Conservation (phyloP, 2,329 filamentous ascomycete species). For the Venturia pyrina region DNA sequence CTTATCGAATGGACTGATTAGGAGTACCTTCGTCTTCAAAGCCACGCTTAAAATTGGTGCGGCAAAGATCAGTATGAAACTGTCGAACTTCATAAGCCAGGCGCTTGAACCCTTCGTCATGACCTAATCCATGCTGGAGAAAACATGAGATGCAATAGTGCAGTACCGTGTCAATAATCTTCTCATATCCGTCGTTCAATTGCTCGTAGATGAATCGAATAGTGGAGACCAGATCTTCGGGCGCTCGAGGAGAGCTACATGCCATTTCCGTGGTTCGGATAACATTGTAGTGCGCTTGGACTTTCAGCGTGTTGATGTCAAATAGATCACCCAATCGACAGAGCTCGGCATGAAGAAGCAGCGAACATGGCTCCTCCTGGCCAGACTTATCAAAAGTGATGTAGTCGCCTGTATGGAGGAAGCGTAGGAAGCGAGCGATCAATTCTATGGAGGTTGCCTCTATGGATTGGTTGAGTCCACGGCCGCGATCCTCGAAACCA, state of each 20-base stretch:
- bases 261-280: constrained; percentile 29
- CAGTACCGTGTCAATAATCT: constrained; percentile 29
- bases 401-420: constrained; percentile 32
- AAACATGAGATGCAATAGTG: constrained; percentile 34
- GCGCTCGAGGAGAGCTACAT: constrained; percentile 27
- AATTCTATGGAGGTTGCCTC: constrained; percentile 25
- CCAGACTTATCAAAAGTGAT: constrained; percentile 18
- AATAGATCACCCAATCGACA: constrained; percentile 32
- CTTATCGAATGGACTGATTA: not conserved
- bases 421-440: constrained; percentile 30
- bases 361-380: constrained; percentile 17
- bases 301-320: constrained; percentile 29
- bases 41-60: constrained; percentile 25
- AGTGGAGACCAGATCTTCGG: constrained; percentile 29
- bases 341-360: constrained; percentile 32
- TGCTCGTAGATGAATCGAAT: constrained; percentile 28
- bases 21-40: constrained; percentile 30
- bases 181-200: constrained; percentile 18
- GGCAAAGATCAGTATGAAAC: constrained; percentile 33
- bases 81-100: constrained; percentile 26
- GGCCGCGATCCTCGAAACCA: constrained; percentile 26
- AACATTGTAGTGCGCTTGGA: constrained; percentile 30
- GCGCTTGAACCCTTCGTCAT: constrained; percentile 26
- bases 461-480: constrained; percentile 25
- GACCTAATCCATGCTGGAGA: constrained; percentile 26